Conservation (phyloP, 306 rosid species). For the Quercus alba region DNA sequence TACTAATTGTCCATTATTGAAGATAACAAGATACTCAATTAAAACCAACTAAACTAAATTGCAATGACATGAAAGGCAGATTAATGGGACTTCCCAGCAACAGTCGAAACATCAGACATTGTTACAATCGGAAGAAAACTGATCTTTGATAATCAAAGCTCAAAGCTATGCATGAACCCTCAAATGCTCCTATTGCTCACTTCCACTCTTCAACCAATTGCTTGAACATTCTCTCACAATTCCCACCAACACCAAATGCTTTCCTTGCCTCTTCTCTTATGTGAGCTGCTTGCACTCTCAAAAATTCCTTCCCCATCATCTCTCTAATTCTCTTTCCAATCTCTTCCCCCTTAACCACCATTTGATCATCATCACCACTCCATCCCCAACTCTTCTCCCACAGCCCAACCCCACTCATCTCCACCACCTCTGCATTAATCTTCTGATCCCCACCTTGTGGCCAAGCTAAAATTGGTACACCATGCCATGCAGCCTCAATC, state of each 20-base stretch:
- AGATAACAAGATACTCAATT: too few species aligned
- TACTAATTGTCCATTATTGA: too few species aligned
- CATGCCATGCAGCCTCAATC: conserved; percentile 45
- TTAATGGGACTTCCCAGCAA: too few species aligned
- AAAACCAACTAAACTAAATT: too few species aligned
- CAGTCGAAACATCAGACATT: too few species aligned
- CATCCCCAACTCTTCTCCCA: conserved; percentile 60
- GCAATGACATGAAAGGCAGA: too few species aligned
- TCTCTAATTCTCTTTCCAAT: conserved; percentile 46
- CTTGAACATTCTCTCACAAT: conserved; percentile 16
- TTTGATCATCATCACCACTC: conserved; percentile 10
- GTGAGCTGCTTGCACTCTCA: conserved; percentile 21
- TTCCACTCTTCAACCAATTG: conserved; percentile 26
- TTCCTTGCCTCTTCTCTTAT: conserved; percentile 32
- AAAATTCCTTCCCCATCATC: conserved; percentile 37
- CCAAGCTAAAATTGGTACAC: conserved; percentile 57
- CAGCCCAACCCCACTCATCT: conserved; percentile 44
- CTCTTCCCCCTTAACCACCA: conserved; percentile 43
- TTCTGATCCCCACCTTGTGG: conserved; percentile 55
- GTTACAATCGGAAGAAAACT: too few species aligned
- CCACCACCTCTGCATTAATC: conserved; percentile 49
- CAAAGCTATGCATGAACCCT: too few species aligned
- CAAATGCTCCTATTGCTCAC: neutral
- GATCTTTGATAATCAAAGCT: too few species aligned
- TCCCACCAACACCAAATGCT: conserved; percentile 34